Evolutionary conservation across 495 filamentous ascomycete genomes (phyloP), one percentile per base, ranked within the genome.

Genomic region (Daldinia decipiens): DNA sequence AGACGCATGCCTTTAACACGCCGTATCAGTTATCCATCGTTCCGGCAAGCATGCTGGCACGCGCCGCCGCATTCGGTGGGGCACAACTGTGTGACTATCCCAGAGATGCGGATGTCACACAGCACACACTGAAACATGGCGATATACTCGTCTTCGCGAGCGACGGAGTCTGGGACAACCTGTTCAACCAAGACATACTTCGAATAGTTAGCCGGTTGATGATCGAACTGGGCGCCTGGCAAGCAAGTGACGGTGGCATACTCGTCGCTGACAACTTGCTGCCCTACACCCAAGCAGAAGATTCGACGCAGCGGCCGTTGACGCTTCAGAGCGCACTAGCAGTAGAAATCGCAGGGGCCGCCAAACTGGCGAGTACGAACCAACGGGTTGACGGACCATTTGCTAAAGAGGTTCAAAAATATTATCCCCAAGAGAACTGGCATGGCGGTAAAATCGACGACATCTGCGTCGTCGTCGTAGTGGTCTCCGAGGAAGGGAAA

Each of bases 1-100:
- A 99, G 78, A 98, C 93, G 0, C 96, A 99, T 77, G 93, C 91
- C 24, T 99, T 99, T 84, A 99, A 99, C 80, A 98, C 95, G 0
- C 95, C 95, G 2, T 98, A 90, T 79, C 95, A 99, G 79, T 88
- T 99, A 19, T 93, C 93, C 67, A 88, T 97, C 65, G 90, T 97
- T 39, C 95, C 95, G 5, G 86, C 90, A 8, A 87, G 86, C 70
- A 89, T 97, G 82, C 86, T 92, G 50, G 84, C 85, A 5, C 91
- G 94, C 72, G 88, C 91, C 15, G 87, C 86, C 21, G 83, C 91
- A 43, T 98, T 96, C 73, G 95, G 94, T 13, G 93, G 93, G n/a
- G 83, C 83, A 1, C 91, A 89, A 65, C 83, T 96, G 11, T 87
- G 88, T 73, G 95, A 99, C 79, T 85, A 89, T 68, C 95, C 95